Evolutionary conservation across 331 rosid genomes (phyloP), one percentile per base, ranked within the genome.

Genomic region (Cydonia oblonga): DNA sequence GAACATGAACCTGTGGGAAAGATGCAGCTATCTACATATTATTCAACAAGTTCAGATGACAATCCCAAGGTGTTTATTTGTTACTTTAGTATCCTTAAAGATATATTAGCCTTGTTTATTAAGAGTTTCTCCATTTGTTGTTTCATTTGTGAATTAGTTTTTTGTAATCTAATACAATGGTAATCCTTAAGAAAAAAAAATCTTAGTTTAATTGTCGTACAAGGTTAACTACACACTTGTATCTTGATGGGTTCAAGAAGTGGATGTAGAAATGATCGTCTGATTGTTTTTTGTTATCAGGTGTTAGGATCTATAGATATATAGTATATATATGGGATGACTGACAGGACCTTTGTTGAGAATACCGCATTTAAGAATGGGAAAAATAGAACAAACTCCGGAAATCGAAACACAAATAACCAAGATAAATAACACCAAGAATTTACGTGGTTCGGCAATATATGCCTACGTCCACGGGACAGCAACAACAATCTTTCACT

Each of bases 1-100:
- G 92, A 83, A 65, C 99, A 95, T 63, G 97, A 91, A 75, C 89
- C 83, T 69, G 92, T 90, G 30, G 99, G 97, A 53, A 91, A 91
- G 84, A 73, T 90, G 82, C 99, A 91, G 81, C 92, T 95, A 22
- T 77, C 83, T 78, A 73, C 86, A 63, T 71, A 53, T 64, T 95
- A 95, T 72, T 87, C 96, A 16, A 89, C 88, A 56, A 85, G 83
- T 81, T 82, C 89, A 25, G 99, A 91, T 76, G 99, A 95, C 64
- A 85, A 81, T 72, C 99, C 75, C 64, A 95, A 95, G 90, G 99
- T 90, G 73, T 75, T 80, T 49, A 59, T 35, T 80, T 62, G 13
- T 46, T 74, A 9, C 44, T 66, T 24, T 2, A 57, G 70, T 16
- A 60, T 54, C 57, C 62, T 61, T 10, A 49, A 16, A 49, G n/a